A percentile compares a stretch with the other conserved stretches of the same genome.
Conservation (phyloP, 306 rosid species). For the Argentina anserina region DNA sequence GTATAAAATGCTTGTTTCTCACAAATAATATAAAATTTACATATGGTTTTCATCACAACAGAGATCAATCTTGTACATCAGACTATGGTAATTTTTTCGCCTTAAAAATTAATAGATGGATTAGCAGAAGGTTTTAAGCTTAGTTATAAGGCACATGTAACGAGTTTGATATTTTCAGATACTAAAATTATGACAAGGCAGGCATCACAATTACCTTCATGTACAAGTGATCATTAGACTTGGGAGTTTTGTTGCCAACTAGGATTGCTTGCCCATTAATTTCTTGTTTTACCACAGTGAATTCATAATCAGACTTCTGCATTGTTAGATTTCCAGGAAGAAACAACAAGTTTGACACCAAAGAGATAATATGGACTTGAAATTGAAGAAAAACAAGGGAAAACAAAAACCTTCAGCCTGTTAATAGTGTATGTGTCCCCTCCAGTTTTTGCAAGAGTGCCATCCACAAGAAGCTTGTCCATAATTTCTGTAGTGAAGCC, state of each 20-base stretch:
- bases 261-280: conserved; percentile 40
- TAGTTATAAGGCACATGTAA: background rate
- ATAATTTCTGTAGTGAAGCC: conserved; percentile 54
- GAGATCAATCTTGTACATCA: no score
- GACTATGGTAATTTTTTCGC: background rate
- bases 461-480: conserved; percentile 66
- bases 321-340: conserved; percentile 10
- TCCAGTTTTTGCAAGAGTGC: conserved; percentile 52
- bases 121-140: background rate
- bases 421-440: conserved; percentile 57
- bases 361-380: background rate
- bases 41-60: background rate
- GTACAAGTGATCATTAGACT: conserved; percentile 56
- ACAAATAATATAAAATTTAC: background rate
- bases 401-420: conserved; percentile 49
- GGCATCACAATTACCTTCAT: conserved; percentile 48
- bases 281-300: conserved; percentile 68
- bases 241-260: conserved; percentile 32
- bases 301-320: conserved; percentile 69
- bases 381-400: conserved; percentile 5
- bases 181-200: background rate
- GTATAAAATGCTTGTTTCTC: background rate
- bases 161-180: background rate
- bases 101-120: background rate
- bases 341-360: conserved; percentile 2